Evolutionary conservation across 2,329 filamentous ascomycete species (phyloP).

Genomic region (Xylariaceae sp.): DNA sequence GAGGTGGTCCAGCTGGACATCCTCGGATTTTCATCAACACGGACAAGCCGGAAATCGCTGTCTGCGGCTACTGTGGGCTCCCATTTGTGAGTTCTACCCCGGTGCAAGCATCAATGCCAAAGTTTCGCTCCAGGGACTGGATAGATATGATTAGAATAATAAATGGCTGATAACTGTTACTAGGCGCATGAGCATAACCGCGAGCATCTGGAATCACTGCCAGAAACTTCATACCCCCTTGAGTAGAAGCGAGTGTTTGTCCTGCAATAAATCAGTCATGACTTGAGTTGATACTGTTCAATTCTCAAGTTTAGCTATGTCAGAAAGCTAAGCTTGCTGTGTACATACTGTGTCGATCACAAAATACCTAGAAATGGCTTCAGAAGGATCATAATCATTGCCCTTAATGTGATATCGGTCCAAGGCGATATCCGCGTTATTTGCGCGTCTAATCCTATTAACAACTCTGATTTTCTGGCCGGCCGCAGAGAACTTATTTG

Average conservation of each 20-base stretch:
- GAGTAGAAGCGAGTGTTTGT: constrained; percentile 41
- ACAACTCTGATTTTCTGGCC: no score
- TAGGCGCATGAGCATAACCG: constrained; percentile 91
- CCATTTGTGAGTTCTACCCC: constrained; percentile 74
- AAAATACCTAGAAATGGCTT: constrained; percentile 25
- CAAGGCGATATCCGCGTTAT: no score
- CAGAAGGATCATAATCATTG: constrained; percentile 1
- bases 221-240: constrained; percentile 80
- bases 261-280: not conserved
- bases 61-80: constrained; percentile 90
- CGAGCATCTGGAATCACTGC: constrained; percentile 79
- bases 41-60: constrained; percentile 91
- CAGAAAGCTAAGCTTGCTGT: constrained; percentile 22
- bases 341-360: constrained; percentile 32
- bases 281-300: constrained; percentile 9
- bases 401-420: not conserved
- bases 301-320: constrained; percentile 12
- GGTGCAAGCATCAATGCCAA: not conserved
- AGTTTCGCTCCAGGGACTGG: not conserved
- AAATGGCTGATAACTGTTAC: constrained; percentile 26
- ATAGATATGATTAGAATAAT: not conserved
- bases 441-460: no score
- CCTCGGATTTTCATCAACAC: constrained; percentile 96
- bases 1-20: constrained; percentile 86
- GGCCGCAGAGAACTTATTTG: not conserved